A percentile compares a stretch with the other conserved stretches of the same genome.
phyloP scores from a whole-genome alignment of 2,329 filamentous ascomycete species.

The Paracoccidioides brasiliensis region DNA sequence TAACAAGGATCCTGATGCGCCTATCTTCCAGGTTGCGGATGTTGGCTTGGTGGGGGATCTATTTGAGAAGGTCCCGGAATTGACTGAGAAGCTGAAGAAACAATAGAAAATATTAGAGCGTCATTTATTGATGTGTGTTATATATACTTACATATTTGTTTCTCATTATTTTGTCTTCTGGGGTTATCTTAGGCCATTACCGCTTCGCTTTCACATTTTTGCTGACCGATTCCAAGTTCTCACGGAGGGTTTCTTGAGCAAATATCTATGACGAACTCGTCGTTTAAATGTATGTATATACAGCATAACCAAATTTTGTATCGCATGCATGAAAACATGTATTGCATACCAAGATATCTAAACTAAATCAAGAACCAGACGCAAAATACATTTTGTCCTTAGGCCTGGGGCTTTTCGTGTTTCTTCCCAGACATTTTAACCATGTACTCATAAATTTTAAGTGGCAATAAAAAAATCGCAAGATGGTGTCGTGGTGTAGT shows the following conservation, averaged over 20 bases:
- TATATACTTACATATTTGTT: background rate
- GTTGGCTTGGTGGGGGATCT: conserved; percentile 90
- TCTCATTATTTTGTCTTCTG: background rate
- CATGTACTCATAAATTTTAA: no score
- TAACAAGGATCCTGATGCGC: conserved; percentile 94
- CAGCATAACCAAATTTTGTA: background rate
- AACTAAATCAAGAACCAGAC: no score
- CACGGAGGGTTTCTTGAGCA: background rate
- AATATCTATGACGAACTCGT: background rate
- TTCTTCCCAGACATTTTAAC: background rate
- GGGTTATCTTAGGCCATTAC: background rate
- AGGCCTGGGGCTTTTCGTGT: background rate
- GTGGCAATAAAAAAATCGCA: no score
- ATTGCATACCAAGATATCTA: no score
- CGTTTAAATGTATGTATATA: background rate
- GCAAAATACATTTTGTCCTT: no score
- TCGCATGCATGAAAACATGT: background rate
- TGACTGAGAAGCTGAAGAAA: conserved; percentile 84
- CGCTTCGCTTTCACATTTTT: background rate
- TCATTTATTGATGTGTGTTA: background rate
- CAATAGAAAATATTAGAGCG: background rate
- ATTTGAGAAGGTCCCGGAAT: conserved; percentile 88
- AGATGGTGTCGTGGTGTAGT: background rate
- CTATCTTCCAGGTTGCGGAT: conserved; percentile 96
- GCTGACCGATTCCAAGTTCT: background rate